phyloP scores from a whole-genome alignment of 164 flowering plant genomes.

The Nymphaea colorata region DNA sequence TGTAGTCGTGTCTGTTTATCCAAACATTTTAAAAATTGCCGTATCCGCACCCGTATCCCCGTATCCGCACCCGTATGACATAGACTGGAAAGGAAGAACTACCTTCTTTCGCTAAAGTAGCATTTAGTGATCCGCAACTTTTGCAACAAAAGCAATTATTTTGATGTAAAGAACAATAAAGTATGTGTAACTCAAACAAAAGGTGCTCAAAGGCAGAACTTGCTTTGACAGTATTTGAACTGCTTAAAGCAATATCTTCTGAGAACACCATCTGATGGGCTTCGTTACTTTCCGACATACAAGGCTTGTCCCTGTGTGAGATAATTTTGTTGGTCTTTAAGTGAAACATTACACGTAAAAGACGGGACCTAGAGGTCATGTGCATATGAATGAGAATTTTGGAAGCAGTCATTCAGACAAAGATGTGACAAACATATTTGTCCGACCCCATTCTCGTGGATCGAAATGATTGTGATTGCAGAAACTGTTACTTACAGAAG shows the following conservation, averaged over 20 bases:
- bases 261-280: slow-evolving; percentile 30
- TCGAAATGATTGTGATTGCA: no score
- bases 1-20: no score
- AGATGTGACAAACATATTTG: no score
- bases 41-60: no score
- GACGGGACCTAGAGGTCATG: no score
- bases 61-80: no score
- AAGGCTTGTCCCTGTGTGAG: slow-evolving; percentile 38
- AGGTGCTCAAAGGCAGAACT: slow-evolving; percentile 11
- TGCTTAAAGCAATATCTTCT: slow-evolving; percentile 23
- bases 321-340: not conserved
- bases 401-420: no score
- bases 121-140: slow-evolving; percentile 32
- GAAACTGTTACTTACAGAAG: no score
- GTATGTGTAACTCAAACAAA: not conserved
- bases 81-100: slow-evolving; percentile 36
- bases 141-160: slow-evolving; percentile 12
- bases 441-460: no score
- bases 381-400: no score
- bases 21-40: no score
- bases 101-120: slow-evolving; percentile 39
- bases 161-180: not conserved
- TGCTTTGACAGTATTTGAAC: slow-evolving; percentile 23
- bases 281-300: slow-evolving; percentile 18
- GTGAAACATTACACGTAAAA: not conserved